These are phyloP conservation scores for Lunularia cruciata DNA, from an alignment of 225 moss, liverwort and hornwort species.

Conservation along the genomic window DNA sequence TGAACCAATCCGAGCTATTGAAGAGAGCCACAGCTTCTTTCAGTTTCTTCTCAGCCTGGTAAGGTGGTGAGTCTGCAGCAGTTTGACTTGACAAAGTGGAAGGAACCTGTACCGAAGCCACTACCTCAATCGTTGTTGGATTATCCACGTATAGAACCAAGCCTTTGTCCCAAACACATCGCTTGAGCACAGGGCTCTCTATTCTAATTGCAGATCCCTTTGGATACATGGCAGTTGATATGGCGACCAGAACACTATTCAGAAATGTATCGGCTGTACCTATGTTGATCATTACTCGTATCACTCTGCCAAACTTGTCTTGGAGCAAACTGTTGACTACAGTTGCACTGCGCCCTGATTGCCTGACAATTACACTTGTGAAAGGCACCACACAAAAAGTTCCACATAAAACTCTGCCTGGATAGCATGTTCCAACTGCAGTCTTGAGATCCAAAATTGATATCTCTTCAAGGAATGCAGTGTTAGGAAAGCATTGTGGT, in stretches of 20 bases:
- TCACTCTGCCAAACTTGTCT: not conserved
- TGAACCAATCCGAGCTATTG: not conserved
- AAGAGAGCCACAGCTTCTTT: not conserved
- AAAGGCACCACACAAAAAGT: slow-evolving; percentile 1
- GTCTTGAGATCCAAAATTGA: not conserved
- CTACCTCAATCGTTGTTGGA: not conserved
- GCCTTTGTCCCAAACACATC: not conserved
- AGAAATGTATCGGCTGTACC: not conserved
- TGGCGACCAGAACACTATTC: not conserved
- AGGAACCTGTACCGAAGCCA: not conserved
- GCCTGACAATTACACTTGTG: not conserved
- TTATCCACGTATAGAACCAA: slow-evolving; percentile 2
- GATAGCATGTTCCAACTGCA: not conserved
- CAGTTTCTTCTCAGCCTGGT: not conserved
- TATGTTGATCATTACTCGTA: not conserved
- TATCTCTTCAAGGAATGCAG: not conserved
- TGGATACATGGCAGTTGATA: not conserved
- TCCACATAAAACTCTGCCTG: not conserved
- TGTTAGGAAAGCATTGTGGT: not conserved
- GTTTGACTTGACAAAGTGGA: not conserved
- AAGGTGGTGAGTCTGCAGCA: not conserved
- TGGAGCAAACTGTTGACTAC: slow-evolving; percentile 5
- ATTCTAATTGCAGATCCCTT: not conserved
- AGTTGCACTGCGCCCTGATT: not conserved
- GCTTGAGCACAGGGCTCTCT: not conserved